Base-by-base conservation (phyloP, 768 basidiomycete species). In the Boletus rufocinnamomeus region DNA sequence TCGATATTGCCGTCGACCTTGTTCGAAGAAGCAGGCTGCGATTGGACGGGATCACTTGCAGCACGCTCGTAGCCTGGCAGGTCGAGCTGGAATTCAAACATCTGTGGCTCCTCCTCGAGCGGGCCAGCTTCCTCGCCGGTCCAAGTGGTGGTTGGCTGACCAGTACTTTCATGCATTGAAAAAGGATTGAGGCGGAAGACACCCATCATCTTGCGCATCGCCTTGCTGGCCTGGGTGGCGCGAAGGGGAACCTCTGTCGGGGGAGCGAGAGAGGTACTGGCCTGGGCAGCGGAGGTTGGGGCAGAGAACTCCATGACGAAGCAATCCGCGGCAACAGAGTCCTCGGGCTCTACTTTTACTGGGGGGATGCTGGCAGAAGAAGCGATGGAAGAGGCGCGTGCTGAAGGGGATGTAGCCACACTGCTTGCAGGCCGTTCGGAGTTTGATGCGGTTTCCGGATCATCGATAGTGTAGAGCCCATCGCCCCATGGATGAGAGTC, bases 161-260 rank as follows among this genome's bases (percentile, higher is more conserved):
- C 75, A 4, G 70, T 67, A 32, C 77, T 79, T 57, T 77, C 82
- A 62, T 88, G 84, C 75, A 85, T 83, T 25, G 88, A 81, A 63
- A 91, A 91, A 0, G 88, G 88, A 70, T 91, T 87, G 63, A 91
- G 79, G 9, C 89, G 81, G 70, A 91, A 89, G 23, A 85, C 83
- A 44, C 83, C 82, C 89, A 92, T 92, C 84, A 90, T 84, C 49
- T 76, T 75, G 54, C 85, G 82, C 89, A 90, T 90, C 45, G 82
- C 79, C 47, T 81, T 79, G 60, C 81, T 79, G 1, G 88, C 89
- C 65, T 89, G 85, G 0, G 87, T 90, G 9, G 89, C 89, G 47
- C 89, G 87, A 16, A 89, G 79, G 9, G 89, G 88, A 2, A 89
- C 88, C 66, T 85, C 83, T 35, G 82, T 83, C 2, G 83, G 84